Evolutionary conservation across 768 basidiomycete genomes (phyloP).

Genomic region (Multifurca ochricompacta): DNA sequence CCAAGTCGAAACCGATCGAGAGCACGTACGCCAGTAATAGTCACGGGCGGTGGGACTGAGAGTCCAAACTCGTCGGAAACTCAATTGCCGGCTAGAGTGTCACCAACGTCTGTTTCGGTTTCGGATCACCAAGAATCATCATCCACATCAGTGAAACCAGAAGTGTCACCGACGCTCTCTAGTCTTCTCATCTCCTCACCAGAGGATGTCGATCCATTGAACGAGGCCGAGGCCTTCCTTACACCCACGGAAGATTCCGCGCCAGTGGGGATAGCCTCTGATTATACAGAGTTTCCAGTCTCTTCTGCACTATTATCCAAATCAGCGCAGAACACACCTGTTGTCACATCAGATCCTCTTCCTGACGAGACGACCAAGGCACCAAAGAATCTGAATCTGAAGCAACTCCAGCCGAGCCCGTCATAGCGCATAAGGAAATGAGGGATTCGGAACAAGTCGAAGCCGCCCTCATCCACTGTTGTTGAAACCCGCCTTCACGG

Average conservation of each 20-base stretch:
- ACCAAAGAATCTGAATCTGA: background rate
- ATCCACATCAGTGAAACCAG: background rate
- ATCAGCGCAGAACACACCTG: conserved; percentile 27
- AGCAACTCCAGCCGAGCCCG: background rate
- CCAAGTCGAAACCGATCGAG: conserved; percentile 18
- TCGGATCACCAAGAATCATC: background rate
- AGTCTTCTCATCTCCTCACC: conserved; percentile 11
- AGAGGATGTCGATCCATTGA: background rate
- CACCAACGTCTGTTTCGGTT: background rate
- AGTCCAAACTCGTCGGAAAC: background rate
- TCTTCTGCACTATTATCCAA: conserved; percentile 23
- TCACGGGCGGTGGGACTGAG: background rate
- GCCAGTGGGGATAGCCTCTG: background rate
- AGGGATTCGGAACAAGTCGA: background rate
- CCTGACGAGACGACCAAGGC: background rate
- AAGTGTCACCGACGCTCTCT: conserved; percentile 11
- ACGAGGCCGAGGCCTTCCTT: background rate
- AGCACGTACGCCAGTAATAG: background rate
- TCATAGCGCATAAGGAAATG: background rate
- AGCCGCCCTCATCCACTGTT: background rate
- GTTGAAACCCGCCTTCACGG: conserved; percentile 11
- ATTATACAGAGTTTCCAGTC: conserved; percentile 22
- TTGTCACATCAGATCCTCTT: background rate
- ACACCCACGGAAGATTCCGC: conserved; percentile 12
- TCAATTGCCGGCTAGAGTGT: background rate